phyloP scores from a whole-genome alignment of 352 stramenopile species.

The Paralagenidium karlingii region DNA sequence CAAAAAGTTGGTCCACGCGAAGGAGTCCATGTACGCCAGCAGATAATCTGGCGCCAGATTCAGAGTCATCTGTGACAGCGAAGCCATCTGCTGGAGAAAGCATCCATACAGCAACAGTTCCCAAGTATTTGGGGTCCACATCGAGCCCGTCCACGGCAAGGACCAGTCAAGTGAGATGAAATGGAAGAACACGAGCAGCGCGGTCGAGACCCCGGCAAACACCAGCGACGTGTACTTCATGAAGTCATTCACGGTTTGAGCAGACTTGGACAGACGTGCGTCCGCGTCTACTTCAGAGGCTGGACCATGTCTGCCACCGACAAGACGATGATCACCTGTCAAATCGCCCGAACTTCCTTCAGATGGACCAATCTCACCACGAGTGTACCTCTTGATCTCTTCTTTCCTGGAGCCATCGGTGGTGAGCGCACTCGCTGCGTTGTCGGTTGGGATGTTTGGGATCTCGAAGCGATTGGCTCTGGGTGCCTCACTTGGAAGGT shows the following conservation, averaged over 20 bases:
- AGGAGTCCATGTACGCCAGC: conserved; percentile 56
- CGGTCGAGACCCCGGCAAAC: conserved; percentile 51
- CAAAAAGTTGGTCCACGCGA: conserved; percentile 59
- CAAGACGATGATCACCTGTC: no score
- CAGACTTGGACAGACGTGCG: conserved; percentile 24
- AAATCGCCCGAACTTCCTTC: no score
- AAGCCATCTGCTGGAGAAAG: conserved; percentile 61
- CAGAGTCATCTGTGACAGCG: conserved; percentile 40
- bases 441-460: neutral
- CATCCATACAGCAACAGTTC: conserved; percentile 51
- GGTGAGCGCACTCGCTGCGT: neutral
- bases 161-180: conserved; percentile 37
- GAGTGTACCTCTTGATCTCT: no score
- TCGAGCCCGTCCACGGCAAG: conserved; percentile 20
- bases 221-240: conserved; percentile 34
- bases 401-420: no score
- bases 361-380: conserved; percentile 1
- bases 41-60: conserved; percentile 53
- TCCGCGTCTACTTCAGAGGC: neutral
- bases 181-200: conserved; percentile 45
- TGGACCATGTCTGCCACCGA: neutral
- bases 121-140: conserved; percentile 65
- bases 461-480: neutral
- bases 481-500: neutral
- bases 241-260: conserved; percentile 41